Evolutionary conservation across 2,329 filamentous ascomycete species (phyloP).

Genomic region (Colletotrichum higginsianum): DNA sequence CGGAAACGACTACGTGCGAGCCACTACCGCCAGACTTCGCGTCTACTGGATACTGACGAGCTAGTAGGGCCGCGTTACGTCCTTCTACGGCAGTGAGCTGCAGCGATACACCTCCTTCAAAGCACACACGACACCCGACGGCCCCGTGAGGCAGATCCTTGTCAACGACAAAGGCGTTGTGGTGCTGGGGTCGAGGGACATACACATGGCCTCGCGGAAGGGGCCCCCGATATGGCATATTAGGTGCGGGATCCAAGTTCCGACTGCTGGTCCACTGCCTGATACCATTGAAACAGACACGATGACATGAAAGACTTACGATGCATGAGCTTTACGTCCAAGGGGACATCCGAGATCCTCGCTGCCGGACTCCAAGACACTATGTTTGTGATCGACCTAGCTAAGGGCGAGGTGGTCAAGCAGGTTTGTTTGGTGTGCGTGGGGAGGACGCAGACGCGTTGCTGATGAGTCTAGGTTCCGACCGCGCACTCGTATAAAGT

Average conservation of each 20-base stretch:
- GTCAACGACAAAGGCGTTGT: slow-evolving; percentile 94
- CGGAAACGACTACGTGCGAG: slow-evolving; percentile 87
- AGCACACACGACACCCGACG: slow-evolving; percentile 81
- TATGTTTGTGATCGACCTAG: slow-evolving; percentile 84
- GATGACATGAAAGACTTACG: slow-evolving; percentile 87
- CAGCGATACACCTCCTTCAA: slow-evolving; percentile 93
- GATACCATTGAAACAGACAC: slow-evolving; percentile 60
- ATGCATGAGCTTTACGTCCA: slow-evolving; percentile 96
- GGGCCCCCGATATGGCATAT: slow-evolving; percentile 93
- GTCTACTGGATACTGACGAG: slow-evolving; percentile 45
- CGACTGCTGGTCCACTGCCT: slow-evolving; percentile 24
- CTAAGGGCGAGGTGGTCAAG: slow-evolving; percentile 80
- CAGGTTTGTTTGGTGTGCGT: slow-evolving; percentile 60
- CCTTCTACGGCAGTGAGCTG: slow-evolving; percentile 88
- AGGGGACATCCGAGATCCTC: slow-evolving; percentile 85
- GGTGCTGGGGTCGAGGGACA: slow-evolving; percentile 83
- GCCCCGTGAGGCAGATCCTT: slow-evolving; percentile 87
- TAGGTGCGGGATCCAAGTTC: slow-evolving; percentile 64
- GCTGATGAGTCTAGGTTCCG: slow-evolving; percentile 68
- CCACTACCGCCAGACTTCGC: slow-evolving; percentile 1
- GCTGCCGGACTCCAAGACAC: slow-evolving; percentile 88
- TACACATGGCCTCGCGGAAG: slow-evolving; percentile 89
- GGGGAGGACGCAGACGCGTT: neutral
- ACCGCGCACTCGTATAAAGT: slow-evolving; percentile 87
- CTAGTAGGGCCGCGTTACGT: slow-evolving; percentile 84